A percentile compares a stretch with the other conserved stretches of the same genome.
phyloP scores from a whole-genome alignment of 495 filamentous ascomycete species.

The Penicillium dipodomyicola region DNA sequence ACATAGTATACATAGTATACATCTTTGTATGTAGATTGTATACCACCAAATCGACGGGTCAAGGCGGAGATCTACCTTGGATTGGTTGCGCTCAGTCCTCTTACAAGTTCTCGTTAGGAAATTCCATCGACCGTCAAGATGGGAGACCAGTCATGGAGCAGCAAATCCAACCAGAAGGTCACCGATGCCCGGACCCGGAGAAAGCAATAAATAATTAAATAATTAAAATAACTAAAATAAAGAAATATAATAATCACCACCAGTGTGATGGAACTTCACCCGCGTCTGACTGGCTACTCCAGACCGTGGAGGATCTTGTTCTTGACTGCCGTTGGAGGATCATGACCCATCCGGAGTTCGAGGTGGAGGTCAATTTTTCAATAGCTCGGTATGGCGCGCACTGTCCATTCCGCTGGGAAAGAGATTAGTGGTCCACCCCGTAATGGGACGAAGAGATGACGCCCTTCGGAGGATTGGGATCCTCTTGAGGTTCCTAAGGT shows the following conservation, averaged over 20 bases:
- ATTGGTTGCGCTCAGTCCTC: constrained; percentile 15
- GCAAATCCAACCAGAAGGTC: neutral
- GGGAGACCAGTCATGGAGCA: neutral
- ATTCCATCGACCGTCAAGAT: neutral
- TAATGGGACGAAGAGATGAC: neutral
- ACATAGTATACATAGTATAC: neutral
- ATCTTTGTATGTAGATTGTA: neutral
- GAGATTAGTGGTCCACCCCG: neutral
- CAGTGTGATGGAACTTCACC: neutral
- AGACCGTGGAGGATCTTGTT: constrained; percentile 7
- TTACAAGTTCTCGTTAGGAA: neutral
- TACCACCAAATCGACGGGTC: neutral
- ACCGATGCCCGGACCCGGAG: constrained; percentile 4
- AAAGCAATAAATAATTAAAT: neutral
- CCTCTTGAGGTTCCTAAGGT: neutral
- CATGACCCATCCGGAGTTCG: constrained; percentile 5
- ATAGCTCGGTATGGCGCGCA: constrained; percentile 18
- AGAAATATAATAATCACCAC: neutral
- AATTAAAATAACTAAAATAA: neutral
- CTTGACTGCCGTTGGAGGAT: constrained; percentile 18
- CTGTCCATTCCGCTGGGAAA: neutral
- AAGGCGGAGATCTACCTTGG: constrained; percentile 9
- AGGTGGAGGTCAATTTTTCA: constrained; percentile 20
- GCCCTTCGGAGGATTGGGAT: neutral
- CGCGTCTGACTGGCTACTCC: neutral